Evolutionary conservation across 352 stramenopile species (phyloP).

Genomic region (Phytopythium litorale): DNA sequence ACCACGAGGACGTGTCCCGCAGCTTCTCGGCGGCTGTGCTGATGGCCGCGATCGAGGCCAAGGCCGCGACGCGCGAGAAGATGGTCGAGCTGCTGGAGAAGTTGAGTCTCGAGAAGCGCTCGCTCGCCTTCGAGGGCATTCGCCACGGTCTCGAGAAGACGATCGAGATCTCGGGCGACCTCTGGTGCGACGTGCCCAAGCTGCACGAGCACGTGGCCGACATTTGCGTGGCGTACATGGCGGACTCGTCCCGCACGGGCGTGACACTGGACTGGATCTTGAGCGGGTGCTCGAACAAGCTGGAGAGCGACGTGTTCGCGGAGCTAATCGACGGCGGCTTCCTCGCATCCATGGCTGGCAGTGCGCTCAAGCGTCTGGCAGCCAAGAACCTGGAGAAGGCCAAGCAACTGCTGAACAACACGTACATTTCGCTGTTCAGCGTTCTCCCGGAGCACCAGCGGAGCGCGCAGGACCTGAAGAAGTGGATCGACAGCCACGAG

Average conservation of each 20-base stretch:
- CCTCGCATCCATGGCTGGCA: conserved; percentile 43
- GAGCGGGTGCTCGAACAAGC: conserved; percentile 31
- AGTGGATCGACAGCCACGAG: conserved; percentile 65
- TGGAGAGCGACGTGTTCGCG: conserved; percentile 60
- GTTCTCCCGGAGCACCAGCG: conserved; percentile 55
- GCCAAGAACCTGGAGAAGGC: conserved; percentile 33
- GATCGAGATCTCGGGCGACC: conserved; percentile 51
- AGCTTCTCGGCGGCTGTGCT: conserved; percentile 60
- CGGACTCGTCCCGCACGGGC: conserved; percentile 45
- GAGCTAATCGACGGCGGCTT: conserved; percentile 72
- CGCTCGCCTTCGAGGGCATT: conserved; percentile 51
- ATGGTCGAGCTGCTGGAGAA: conserved; percentile 74
- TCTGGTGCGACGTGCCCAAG: conserved; percentile 84
- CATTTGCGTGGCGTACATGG: conserved; percentile 70
- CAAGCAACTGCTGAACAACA: conserved; percentile 44
- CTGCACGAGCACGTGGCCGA: conserved; percentile 70
- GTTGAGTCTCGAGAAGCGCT: conserved; percentile 57
- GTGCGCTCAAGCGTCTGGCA: conserved; percentile 46
- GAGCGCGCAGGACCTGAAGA: conserved; percentile 43
- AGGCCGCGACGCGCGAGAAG: conserved; percentile 38
- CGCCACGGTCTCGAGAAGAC: conserved; percentile 56
- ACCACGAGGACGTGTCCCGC: conserved; percentile 48
- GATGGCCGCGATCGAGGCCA: conserved; percentile 62
- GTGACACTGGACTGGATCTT: conserved; percentile 74
- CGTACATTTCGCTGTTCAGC: conserved; percentile 50